Evolutionary conservation across 106 monocot species (phyloP), one percentile per base, ranked within the genome.

Genomic region (Apostasia ramifera): DNA sequence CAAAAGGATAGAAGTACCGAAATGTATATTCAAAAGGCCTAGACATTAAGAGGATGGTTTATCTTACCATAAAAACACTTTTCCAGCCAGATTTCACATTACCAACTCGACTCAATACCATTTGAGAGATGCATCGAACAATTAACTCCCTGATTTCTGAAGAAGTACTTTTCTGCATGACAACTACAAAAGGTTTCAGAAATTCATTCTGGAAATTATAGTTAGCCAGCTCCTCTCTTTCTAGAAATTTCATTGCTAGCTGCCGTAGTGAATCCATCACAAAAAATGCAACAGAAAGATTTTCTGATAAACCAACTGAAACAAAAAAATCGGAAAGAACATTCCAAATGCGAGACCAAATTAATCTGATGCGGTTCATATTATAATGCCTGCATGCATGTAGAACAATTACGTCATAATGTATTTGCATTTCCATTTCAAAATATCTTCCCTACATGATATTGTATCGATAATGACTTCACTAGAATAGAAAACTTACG

Each of bases 1-100:
- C 15, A 70, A 44, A 11, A 57, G 8, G 13, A 52, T 14, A 3
- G 44, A 4, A 53, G 15, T 12, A 44, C 11, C 2, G 3, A 63
- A 14, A 69, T 8, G 50, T 10, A 14, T 10, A 14, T 15, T 14
- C 2, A 53, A 4, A 53, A 15, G 49, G 38, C 11, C 2, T 9
- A 57, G 40, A 69, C 26, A 26, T 26, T 26, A 26, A 26, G 26
- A 59, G 40, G 1, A 47, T 38, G 48, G 2, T 7, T 7, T 59
- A 70, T 50, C 54, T 63, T 85, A 98, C 98, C 87, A 64, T 83
- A 46, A 98, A 93, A 42, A 98, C 93, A 76, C 93, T 85, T 85
- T 90, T 98, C 98, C 98, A 98, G 41, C 98, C 98, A 68, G 98
- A 98, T 74, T 90, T 98, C 55, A 98, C 91, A 80, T 98, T 78